Conservation (phyloP, 768 basidiomycete genomes). For the Psilocybe azurescens region DNA sequence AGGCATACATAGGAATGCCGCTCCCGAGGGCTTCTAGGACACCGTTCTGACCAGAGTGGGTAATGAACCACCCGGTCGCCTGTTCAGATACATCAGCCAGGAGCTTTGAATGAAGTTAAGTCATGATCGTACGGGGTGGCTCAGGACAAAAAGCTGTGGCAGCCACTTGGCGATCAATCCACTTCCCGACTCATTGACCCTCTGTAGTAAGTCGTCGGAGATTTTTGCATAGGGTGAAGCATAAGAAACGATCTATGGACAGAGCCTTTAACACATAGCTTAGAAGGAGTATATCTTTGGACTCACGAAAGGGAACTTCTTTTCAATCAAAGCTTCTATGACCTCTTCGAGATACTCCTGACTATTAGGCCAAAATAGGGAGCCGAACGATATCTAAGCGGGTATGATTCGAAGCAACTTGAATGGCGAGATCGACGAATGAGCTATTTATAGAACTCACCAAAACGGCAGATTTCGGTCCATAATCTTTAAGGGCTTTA, state of each 20-base stretch:
- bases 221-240: background rate
- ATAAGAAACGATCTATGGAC: background rate
- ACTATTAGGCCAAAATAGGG: background rate
- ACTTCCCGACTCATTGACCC: background rate
- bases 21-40: constrained; percentile 12
- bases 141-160: constrained; percentile 12
- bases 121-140: constrained; percentile 13
- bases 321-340: constrained; percentile 11
- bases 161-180: background rate
- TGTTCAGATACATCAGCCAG: background rate
- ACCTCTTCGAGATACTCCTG: constrained; percentile 4
- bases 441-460: background rate
- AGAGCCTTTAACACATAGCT: background rate
- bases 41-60: constrained; percentile 16
- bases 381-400: constrained; percentile 7
- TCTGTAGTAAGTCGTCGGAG: background rate
- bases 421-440: no score
- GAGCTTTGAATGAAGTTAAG: background rate
- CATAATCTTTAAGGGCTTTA: background rate
- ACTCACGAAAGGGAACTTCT: constrained; percentile 10
- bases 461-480: constrained; percentile 5
- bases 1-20: constrained; percentile 13
- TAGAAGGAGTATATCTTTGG: background rate
- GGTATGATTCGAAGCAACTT: background rate
- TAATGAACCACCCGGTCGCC: constrained; percentile 15